These are phyloP conservation scores for Chlamydomonas sphaeroides DNA, from an alignment of 139 green algal species.

Conservation along the genomic window DNA sequence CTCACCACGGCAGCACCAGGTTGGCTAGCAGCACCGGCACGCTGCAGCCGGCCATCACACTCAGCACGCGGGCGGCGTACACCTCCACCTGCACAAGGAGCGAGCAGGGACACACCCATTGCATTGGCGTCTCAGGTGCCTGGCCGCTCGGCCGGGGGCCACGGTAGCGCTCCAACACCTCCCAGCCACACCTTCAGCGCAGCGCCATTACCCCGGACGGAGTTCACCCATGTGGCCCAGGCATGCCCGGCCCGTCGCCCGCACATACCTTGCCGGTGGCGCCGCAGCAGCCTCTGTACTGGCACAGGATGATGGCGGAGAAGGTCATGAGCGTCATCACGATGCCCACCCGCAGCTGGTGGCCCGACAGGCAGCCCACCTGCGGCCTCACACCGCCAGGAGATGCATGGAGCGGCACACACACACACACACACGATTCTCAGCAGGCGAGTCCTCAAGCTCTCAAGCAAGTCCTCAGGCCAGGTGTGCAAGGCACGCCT, in stretches of 20 bases:
- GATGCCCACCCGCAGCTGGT: slow-evolving; percentile 23
- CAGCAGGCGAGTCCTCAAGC: too few relatives aligned
- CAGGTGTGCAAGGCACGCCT: too few relatives aligned
- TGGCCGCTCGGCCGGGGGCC: too few relatives aligned
- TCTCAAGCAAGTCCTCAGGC: too few relatives aligned
- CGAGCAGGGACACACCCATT: background rate
- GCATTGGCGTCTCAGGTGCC: background rate
- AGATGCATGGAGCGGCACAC: too few relatives aligned
- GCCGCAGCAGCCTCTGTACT: background rate
- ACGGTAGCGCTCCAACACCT: background rate
- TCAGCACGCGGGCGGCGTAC: slow-evolving; percentile 27
- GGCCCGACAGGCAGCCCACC: background rate
- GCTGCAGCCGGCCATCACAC: slow-evolving; percentile 15
- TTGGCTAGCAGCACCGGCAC: slow-evolving; percentile 26
- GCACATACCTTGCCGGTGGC: background rate
- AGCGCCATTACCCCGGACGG: background rate
- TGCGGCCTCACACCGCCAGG: too few relatives aligned
- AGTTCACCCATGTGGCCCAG: background rate
- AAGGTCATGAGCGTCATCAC: slow-evolving; percentile 48
- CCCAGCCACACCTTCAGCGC: background rate
- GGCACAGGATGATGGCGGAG: slow-evolving; percentile 25
- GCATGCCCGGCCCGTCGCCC: too few relatives aligned
- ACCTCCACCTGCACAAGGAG: background rate
- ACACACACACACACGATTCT: too few relatives aligned
- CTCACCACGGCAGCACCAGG: slow-evolving; percentile 46